These are phyloP conservation scores for Articulospora tetracladia DNA, from an alignment of 495 filamentous ascomycete genomes.

Conservation along the genomic window DNA sequence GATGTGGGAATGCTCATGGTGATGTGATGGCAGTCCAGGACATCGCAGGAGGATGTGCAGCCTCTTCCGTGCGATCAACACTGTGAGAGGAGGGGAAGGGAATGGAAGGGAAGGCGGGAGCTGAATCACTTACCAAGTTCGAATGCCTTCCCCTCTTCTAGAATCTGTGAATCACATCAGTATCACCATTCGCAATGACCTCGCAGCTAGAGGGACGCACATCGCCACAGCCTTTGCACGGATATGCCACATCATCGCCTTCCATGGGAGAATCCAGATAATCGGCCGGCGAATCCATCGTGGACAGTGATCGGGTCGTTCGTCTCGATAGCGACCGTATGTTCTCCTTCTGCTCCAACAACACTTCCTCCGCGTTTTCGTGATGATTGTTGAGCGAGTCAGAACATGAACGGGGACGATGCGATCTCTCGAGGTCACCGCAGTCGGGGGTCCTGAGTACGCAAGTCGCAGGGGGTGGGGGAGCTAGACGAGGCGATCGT, in stretches of 20 bases:
- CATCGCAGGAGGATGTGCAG: background rate
- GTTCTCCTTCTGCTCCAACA: conserved; percentile 11
- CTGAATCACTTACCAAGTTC: conserved; percentile 74
- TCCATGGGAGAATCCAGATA: conserved; percentile 83
- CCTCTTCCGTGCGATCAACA: background rate
- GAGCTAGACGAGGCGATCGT: conserved; percentile 15
- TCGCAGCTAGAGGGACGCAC: conserved; percentile 43
- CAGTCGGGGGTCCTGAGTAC: conserved; percentile 12
- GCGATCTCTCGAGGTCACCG: conserved; percentile 16
- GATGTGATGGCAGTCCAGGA: background rate
- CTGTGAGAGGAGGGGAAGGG: background rate
- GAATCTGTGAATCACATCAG: conserved; percentile 55
- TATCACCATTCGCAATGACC: conserved; percentile 5
- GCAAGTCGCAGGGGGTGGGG: conserved; percentile 16
- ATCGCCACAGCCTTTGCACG: conserved; percentile 97
- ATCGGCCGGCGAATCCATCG: conserved; percentile 55
- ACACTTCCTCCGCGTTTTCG: conserved; percentile 20
- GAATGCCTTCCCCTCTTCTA: conserved; percentile 98
- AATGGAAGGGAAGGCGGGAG: background rate
- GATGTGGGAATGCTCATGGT: conserved; percentile 5
- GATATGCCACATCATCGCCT: conserved; percentile 80
- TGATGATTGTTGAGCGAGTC: background rate
- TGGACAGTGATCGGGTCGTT: conserved; percentile 13
- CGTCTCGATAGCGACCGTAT: background rate
- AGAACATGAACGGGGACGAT: conserved; percentile 24